Base-by-base conservation (phyloP, 371 early-diverging fungal genomes). In the Smittium culicis region DNA sequence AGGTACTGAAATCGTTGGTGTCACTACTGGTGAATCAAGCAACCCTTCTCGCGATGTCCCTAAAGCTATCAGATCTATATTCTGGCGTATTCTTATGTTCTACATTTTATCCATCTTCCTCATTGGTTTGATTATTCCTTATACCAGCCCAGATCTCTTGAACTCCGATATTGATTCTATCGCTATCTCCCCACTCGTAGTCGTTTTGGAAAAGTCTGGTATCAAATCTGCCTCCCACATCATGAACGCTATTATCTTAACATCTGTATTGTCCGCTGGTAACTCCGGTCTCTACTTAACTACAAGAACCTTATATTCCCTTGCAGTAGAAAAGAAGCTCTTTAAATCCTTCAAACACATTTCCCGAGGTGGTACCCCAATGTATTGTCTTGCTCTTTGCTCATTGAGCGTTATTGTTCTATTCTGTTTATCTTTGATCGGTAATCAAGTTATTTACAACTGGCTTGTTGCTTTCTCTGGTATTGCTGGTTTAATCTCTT, bases 1-100 rank as follows among this genome's bases (percentile, higher is more conserved):
- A n/a, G 93, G 93, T 30, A 89, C 90, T 0, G 89, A 86, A 72
- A 79, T 83, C 68, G 82, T 88, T 33, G 88, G 87, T 68, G 79
- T 88, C 70, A 85, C 89, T 17, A 86, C 84, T 17, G 87, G 84
- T 69, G 88, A 88, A 75, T 82, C 81, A 55, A 80, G 82, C 60
- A 86, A 86, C 69, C 89, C 82, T 67, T 82, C 83, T 35, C 80
- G 82, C 66, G 84, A 85, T 61, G 87, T 89, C 0, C 90, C 90
- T 45, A 80, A 81, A 14, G 87, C 85, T 20, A 82, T 83, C 64
- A 81, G 82, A 56, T 85, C 84, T 69, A 84, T 86, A 34, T 86
- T 88, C 63, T 86, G 82, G 84, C 86, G 88, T 69, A 87, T 88
- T 62, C 73, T 89, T 29, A 70, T 88, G 64, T 88, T 88, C 73